Conservation (phyloP, 2,329 filamentous ascomycete genomes). For the Decorospora gaudefroyi region DNA sequence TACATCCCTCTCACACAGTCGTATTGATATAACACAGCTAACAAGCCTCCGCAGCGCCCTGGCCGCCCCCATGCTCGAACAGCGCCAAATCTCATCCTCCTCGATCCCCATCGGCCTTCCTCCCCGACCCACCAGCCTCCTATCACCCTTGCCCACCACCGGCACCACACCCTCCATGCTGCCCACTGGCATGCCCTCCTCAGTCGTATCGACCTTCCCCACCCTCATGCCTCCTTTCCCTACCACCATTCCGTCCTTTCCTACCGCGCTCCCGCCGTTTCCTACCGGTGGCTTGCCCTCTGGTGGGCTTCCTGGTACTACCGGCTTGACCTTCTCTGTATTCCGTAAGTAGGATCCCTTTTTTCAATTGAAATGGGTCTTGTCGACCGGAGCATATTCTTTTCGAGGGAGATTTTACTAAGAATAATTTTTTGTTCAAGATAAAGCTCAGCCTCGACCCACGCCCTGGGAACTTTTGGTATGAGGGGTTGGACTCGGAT, state of each 20-base stretch:
- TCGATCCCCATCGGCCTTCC: conserved; percentile 6
- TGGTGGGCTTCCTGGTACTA: conserved; percentile 2
- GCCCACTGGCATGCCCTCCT: too few species aligned
- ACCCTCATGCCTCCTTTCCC: conserved; percentile 2
- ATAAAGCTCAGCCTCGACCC: too few species aligned
- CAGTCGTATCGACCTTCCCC: conserved; percentile 8
- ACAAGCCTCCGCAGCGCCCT: conserved; percentile 14
- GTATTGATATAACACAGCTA: background rate
- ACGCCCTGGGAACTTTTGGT: too few species aligned
- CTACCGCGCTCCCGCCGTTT: background rate
- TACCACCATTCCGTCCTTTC: background rate
- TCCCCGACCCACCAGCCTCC: background rate
- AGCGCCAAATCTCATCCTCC: conserved; percentile 5
- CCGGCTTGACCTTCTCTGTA: conserved; percentile 7
- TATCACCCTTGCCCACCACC: too few species aligned
- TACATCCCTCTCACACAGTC: background rate
- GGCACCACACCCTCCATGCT: too few species aligned
- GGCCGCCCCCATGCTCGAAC: conserved; percentile 16
- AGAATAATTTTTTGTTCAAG: too few species aligned
- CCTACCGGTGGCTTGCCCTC: conserved; percentile 8
- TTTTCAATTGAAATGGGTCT: too few species aligned
- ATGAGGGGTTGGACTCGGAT: too few species aligned
- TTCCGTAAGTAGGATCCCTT: too few species aligned
- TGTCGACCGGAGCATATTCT: too few species aligned
- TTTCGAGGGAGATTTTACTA: too few species aligned